Evolutionary conservation across 2,329 filamentous ascomycete genomes (phyloP), one percentile per base, ranked within the genome.

Genomic region (Cadophora luteo-olivacea): DNA sequence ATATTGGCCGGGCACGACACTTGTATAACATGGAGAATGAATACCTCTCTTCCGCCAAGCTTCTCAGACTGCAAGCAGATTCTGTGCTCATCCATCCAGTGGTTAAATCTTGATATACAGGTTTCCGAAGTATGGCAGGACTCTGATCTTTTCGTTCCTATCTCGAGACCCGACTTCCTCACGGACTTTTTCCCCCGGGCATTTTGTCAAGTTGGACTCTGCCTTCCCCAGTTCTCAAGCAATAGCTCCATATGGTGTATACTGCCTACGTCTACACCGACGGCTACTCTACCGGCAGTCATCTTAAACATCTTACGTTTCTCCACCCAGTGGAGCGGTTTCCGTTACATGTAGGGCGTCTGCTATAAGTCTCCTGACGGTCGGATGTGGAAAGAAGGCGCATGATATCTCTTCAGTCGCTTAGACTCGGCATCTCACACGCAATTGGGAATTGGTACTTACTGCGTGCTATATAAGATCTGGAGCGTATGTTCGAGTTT

Each of bases 11-110:
- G n/a, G 25, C 38, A 62, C 38, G 22, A 48, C 14, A 29, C 25
- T 41, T 62, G 60, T 62, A 49, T n/a, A 62, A 62, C 25, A 51
- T 49, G 25, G 29, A 62, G 29, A 29, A 62, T 51, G 60, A 60
- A 62, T 62, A 62, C 60, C 60, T 62, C 60, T 62, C 58, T 61
- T 32, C 24, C 7, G 49, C 38, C 14, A 16, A 29, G 22, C 16
- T 19, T 14, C 7, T 41, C 12, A 7, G 11, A 19, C 45, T 22
- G 11, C 45, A n/a, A 6, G 45, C 4, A 49, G 45, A 9, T 19
- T 22, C 9, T 45, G 41, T 22, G 29, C 29, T 5, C 29, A 22
- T 49, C 45, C 6, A 49, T 49, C 4, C 19, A n/a, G 45, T 22
- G n/a, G 45, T 49, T 5, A 6, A 22, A 49, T 7, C 2, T 8